Evolutionary conservation across 345 rosid species (phyloP).

Genomic region (Abelmoschus esculentus): DNA sequence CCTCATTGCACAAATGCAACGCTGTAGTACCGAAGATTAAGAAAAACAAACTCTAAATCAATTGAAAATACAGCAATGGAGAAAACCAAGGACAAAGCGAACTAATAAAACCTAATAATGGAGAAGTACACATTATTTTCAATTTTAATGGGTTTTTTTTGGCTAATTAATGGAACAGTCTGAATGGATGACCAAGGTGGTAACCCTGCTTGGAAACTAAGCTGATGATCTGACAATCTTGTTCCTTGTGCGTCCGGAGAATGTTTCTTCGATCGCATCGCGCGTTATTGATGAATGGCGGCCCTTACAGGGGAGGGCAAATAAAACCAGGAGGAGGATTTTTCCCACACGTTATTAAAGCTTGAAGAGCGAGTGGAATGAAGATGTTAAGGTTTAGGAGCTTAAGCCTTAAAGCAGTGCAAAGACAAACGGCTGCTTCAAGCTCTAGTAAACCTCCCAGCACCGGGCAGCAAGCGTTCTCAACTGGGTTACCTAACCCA

Average conservation of each 20-base stretch:
- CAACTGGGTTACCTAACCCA: constrained; percentile 64
- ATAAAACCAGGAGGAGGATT: constrained; percentile 67
- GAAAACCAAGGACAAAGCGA: not conserved
- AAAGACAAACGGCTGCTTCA: constrained; percentile 73
- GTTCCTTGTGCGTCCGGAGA: not conserved
- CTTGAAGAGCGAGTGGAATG: constrained; percentile 75
- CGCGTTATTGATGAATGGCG: not conserved
- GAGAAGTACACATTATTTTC: not conserved
- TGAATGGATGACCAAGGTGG: not conserved
- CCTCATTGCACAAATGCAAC: not conserved
- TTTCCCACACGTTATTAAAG: constrained; percentile 61
- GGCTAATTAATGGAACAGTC: not conserved
- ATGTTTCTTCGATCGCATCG: not conserved
- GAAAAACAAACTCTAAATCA: not conserved
- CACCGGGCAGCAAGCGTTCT: constrained; percentile 65
- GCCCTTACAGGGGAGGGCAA: constrained; percentile 41
- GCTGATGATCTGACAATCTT: not conserved
- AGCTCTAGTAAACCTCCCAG: constrained; percentile 50
- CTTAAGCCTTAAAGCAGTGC: constrained; percentile 67
- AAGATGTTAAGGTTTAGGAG: constrained; percentile 55
- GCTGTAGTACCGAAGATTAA: not conserved
- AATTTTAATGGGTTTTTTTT: not conserved
- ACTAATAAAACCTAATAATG: not conserved
- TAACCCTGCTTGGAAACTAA: not conserved
- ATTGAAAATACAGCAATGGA: not conserved